Evolutionary conservation across 179 eudicot genomes (phyloP).

Genomic region (Nepenthes alata): DNA sequence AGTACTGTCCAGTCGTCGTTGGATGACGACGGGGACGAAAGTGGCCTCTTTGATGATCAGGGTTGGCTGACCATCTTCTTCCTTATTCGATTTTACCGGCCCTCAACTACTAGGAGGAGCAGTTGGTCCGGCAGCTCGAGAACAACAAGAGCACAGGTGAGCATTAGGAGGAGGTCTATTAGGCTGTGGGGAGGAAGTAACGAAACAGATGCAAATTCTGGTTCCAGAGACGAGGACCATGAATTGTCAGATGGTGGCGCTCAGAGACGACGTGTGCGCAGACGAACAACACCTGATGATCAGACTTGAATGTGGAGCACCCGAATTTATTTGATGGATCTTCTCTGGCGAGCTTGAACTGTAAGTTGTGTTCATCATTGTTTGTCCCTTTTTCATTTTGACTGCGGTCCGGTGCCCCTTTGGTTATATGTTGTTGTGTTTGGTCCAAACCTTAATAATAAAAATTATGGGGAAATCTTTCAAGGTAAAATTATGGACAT

Average conservation of each 20-base stretch:
- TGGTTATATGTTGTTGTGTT: too few species aligned
- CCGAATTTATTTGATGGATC: not conserved
- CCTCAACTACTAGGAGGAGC: conserved; percentile 40
- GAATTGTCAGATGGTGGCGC: conserved; percentile 51
- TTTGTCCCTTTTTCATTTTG: too few species aligned
- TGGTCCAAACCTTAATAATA: too few species aligned
- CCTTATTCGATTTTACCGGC: conserved; percentile 48
- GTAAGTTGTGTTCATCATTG: too few species aligned
- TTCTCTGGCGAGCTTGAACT: not conserved
- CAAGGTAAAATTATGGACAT: too few species aligned
- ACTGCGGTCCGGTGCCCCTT: too few species aligned
- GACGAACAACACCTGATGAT: conserved; percentile 36
- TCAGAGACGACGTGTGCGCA: conserved; percentile 31
- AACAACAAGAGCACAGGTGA: conserved; percentile 40
- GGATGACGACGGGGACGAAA: conserved; percentile 43
- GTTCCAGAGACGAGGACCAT: conserved; percentile 30
- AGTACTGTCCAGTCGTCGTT: conserved; percentile 62
- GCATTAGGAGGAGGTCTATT: conserved; percentile 45
- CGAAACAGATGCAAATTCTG: conserved; percentile 31
- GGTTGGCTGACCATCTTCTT: conserved; percentile 55
- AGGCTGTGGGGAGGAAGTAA: conserved; percentile 55
- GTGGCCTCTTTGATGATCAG: conserved; percentile 33
- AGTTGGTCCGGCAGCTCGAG: conserved; percentile 47
- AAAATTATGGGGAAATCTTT: too few species aligned
- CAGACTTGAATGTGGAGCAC: not conserved